These are phyloP conservation scores for Cadophora luteo-olivacea DNA, from an alignment of 2,329 filamentous ascomycete genomes.

Conservation along the genomic window DNA sequence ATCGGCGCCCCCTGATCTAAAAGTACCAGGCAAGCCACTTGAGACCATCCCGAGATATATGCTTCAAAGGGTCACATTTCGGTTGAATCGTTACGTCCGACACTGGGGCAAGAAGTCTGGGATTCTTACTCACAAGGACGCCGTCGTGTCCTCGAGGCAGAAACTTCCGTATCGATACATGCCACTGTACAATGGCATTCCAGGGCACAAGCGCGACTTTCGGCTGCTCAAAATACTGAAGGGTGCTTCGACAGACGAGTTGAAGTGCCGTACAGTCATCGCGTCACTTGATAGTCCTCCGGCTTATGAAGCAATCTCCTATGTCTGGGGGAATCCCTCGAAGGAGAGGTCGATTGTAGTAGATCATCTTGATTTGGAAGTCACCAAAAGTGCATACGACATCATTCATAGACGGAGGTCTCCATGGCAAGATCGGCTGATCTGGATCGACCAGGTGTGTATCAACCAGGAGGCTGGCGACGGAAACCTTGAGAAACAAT, in stretches of 20 bases:
- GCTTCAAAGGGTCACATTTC: neutral
- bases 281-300: neutral
- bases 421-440: conserved; percentile 7
- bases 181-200: neutral
- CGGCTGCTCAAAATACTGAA: conserved; percentile 7
- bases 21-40: neutral
- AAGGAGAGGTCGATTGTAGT: neutral
- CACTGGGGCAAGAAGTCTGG: neutral
- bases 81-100: conserved; percentile 1
- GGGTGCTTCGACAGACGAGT: neutral
- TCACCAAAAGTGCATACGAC: conserved; percentile 14
- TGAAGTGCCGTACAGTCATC: neutral
- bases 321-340: conserved; percentile 10
- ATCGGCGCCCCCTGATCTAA: neutral
- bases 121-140: neutral
- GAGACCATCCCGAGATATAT: conserved; percentile 1
- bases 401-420: conserved; percentile 2
- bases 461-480: conserved; percentile 35
- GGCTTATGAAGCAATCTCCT: conserved; percentile 10
- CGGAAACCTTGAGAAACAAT: conserved; percentile 33
- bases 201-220: neutral
- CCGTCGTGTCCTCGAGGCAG: neutral
- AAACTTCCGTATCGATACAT: neutral
- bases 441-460: conserved; percentile 28
- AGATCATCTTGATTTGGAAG: neutral